These are phyloP conservation scores for Paracorniculantispora psalliotae DNA, from an alignment of 2,329 filamentous ascomycete genomes.

Conservation along the genomic window DNA sequence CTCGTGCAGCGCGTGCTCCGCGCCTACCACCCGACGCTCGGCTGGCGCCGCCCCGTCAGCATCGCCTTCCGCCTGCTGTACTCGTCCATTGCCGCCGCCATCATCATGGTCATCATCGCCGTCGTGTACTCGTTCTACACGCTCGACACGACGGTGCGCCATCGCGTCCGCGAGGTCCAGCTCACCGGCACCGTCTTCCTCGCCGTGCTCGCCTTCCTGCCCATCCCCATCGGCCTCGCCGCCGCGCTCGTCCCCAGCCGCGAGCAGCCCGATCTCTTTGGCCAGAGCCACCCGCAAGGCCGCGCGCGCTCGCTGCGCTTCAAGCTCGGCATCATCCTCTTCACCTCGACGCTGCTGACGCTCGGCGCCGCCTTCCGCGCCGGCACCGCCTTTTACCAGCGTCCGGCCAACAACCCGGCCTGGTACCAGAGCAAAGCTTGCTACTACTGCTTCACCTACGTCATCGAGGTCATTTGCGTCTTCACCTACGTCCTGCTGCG, in stretches of 20 bases:
- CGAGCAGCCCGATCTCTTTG: conserved; percentile 45
- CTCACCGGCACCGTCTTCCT: conserved; percentile 63
- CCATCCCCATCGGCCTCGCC: conserved; percentile 45
- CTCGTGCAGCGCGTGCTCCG: conserved; percentile 72
- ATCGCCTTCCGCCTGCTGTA: conserved; percentile 54
- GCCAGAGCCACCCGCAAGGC: conserved; percentile 56
- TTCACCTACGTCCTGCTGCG: conserved; percentile 60
- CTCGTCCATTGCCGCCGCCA: conserved; percentile 49
- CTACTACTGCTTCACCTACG: conserved; percentile 79
- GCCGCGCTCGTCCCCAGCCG: conserved; percentile 38
- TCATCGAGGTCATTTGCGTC: conserved; percentile 66
- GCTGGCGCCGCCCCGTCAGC: conserved; percentile 57
- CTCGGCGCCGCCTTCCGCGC: conserved; percentile 67
- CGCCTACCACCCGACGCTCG: conserved; percentile 64
- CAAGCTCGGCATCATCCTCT: conserved; percentile 61
- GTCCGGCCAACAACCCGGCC: conserved; percentile 49
- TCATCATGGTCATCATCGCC: conserved; percentile 62
- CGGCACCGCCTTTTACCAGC: conserved; percentile 50
- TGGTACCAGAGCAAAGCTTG: conserved; percentile 67
- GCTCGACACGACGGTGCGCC: conserved; percentile 42
- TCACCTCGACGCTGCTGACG: conserved; percentile 54
- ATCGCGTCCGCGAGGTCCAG: conserved; percentile 58
- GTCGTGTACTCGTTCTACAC: conserved; percentile 66
- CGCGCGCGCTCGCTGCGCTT: conserved; percentile 54
- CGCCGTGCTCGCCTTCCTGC: conserved; percentile 60